Evolutionary conservation across 2,329 filamentous ascomycete species (phyloP), one percentile per base, ranked within the genome.

Genomic region (Rutstroemia sp.): DNA sequence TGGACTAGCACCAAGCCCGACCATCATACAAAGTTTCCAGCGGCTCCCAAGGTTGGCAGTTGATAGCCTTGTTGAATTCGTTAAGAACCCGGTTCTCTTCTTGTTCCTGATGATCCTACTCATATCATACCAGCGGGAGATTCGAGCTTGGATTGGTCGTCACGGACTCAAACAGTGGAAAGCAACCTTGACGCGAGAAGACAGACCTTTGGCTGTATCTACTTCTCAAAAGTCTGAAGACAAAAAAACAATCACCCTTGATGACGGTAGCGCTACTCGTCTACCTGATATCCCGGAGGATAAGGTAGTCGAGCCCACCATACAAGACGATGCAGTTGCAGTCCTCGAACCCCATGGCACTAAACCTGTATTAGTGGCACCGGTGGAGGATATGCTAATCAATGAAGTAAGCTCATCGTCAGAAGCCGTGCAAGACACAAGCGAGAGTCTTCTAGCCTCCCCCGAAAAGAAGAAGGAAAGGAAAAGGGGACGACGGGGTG

Each of bases 401-500:
- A 54, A 42, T 19, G 52, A 54, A 9, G 34, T 23, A 21, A 21
- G 45, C 8, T 30, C 36, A 10, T 21, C 12, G 7, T 49, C 52
- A 34, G 52, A 54, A 2, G 14, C 5, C 12, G 45, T 17, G 17
- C 52, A 48, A 54, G 44, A 54, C 12, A 23, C 16, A 50, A 16
- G 51, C 16, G 51, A 54, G 36, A 14, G n/a, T 25, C 16, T 59
- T 51, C 53, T 68, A 10, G 68, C 67, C 2, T 70, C 72, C 5
- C 77, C 79, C 16, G 60, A 66, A 39, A 67, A 64, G 65, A 86
- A 86, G 70, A 86, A 86, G 68, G 78, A 81, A 0, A 54, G 52
- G 27, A 85, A 87, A 55, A 78, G 87, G 55, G 88, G 88, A 4
- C 78, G 82, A n/a, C 80, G 88, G 48, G 88, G 87, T 21, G 87